A percentile compares a stretch with the other conserved stretches of the same genome.
phyloP scores from a whole-genome alignment of 2,329 filamentous ascomycete species.

The Xylaria polymorpha region DNA sequence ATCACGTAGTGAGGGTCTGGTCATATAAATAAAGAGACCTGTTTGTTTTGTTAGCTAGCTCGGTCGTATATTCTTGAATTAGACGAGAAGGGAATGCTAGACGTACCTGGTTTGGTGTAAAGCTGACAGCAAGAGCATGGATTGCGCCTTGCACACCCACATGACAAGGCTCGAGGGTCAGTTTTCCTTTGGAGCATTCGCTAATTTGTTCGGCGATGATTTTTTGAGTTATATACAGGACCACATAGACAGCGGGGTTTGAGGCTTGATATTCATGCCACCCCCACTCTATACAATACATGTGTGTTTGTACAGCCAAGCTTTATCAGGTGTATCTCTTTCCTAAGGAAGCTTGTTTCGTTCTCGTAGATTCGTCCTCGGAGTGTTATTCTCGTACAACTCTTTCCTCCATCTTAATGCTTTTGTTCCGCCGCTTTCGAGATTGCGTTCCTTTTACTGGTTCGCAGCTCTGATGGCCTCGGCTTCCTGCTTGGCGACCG shows the following conservation, averaged over 20 bases:
- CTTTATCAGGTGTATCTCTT: constrained; percentile 3
- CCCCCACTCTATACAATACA: constrained; percentile 35
- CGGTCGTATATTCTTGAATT: not conserved
- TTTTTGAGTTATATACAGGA: constrained; percentile 34
- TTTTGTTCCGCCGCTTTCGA: not conserved
- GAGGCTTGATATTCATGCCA: constrained; percentile 10
- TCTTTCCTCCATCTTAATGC: not conserved
- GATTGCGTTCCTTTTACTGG: constrained; percentile 38
- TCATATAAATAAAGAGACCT: constrained; percentile 1
- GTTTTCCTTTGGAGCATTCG: constrained; percentile 10
- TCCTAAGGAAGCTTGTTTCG: constrained; percentile 16
- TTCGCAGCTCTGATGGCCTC: constrained; percentile 56
- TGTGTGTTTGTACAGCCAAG: constrained; percentile 36
- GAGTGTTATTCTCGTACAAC: constrained; percentile 18
- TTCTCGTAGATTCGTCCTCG: constrained; percentile 1
- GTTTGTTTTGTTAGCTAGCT: constrained; percentile 13
- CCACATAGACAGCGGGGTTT: constrained; percentile 14
- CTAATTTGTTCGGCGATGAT: constrained; percentile 24
- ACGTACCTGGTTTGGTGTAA: constrained; percentile 20
- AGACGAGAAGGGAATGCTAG: not conserved
- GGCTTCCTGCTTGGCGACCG: constrained; percentile 64
- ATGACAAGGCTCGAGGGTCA: not conserved
- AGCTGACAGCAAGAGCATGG: not conserved
- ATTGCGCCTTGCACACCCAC: constrained; percentile 6
- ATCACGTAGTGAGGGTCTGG: no score